phyloP scores from a whole-genome alignment of 1,284 basidiomycete genomes.

The Ceratobasidium sp. region DNA sequence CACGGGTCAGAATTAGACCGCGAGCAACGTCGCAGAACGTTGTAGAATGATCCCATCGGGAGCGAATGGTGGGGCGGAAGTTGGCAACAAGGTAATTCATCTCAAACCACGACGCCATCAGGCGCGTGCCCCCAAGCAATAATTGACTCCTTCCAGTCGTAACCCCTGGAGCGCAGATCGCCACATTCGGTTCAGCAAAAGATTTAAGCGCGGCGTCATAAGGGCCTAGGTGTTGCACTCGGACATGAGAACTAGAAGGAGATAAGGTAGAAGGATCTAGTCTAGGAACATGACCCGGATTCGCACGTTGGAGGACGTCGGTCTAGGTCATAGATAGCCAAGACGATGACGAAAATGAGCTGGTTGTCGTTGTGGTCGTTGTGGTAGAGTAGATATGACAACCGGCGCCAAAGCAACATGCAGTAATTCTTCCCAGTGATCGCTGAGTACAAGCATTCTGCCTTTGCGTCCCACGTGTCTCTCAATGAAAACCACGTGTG shows the following conservation, averaged over 20 bases:
- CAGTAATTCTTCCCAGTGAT: neutral
- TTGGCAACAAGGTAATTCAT: constrained; percentile 1
- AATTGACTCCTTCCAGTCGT: constrained; percentile 12
- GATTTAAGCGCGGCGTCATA: constrained; percentile 13
- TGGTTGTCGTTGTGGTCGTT: constrained; percentile 20
- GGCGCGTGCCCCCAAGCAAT: constrained; percentile 15
- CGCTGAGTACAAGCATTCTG: constrained; percentile 22
- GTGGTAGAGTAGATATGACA: constrained; percentile 34
- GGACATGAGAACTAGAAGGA: neutral
- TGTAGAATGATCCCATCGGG: neutral
- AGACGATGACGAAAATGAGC: constrained; percentile 16
- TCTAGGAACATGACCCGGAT: constrained; percentile 25
- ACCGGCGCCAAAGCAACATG: constrained; percentile 36
- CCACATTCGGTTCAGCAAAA: neutral
- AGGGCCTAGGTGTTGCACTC: constrained; percentile 1
- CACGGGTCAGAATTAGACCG: neutral
- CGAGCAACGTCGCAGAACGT: neutral
- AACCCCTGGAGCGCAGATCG: constrained; percentile 28
- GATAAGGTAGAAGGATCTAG: constrained; percentile 23
- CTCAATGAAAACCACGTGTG: constrained; percentile 38
- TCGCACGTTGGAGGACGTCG: constrained; percentile 13
- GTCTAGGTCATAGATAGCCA: constrained; percentile 36
- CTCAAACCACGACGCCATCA: constrained; percentile 6
- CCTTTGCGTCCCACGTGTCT: constrained; percentile 25
- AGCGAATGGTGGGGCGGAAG: neutral